Evolutionary conservation across 2,329 filamentous ascomycete genomes (phyloP).

Genomic region (Paecilomyces dactylethromorphus): DNA sequence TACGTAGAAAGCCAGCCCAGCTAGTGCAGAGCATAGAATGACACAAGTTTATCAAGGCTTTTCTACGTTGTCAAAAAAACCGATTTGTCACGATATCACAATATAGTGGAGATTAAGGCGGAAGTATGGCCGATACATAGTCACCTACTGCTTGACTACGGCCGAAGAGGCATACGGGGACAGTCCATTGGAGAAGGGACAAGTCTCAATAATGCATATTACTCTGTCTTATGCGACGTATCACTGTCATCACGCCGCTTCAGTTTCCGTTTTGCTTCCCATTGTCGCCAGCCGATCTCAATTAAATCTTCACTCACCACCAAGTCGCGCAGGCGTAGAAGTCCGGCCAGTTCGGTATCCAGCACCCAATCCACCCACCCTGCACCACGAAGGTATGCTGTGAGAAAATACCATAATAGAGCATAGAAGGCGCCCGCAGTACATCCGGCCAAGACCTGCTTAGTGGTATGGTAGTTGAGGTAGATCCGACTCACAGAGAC

Average conservation of each 20-base stretch:
- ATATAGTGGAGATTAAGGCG: not conserved
- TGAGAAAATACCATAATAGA: constrained; percentile 70
- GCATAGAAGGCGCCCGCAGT: constrained; percentile 65
- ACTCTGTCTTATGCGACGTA: constrained; percentile 20
- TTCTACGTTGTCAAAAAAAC: not conserved
- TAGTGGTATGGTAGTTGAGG: constrained; percentile 82
- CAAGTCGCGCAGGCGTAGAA: constrained; percentile 72
- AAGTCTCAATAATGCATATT: not conserved
- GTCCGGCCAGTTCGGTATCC: constrained; percentile 56
- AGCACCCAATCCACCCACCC: constrained; percentile 70
- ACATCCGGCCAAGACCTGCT: constrained; percentile 78
- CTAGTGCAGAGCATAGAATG: not conserved
- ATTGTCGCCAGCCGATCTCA: constrained; percentile 90
- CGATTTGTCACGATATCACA: not conserved
- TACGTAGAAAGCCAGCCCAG: not conserved
- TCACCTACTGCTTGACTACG: not conserved
- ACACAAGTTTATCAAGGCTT: not conserved
- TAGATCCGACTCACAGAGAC: constrained; percentile 85
- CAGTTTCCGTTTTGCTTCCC: constrained; percentile 54
- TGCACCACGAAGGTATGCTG: constrained; percentile 56
- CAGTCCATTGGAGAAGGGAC: not conserved
- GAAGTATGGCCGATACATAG: not conserved
- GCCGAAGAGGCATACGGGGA: not conserved
- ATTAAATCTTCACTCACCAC: constrained; percentile 81
- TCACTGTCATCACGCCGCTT: constrained; percentile 19